Conservation (phyloP, 768 basidiomycete species). For the Amanita exitialis region DNA sequence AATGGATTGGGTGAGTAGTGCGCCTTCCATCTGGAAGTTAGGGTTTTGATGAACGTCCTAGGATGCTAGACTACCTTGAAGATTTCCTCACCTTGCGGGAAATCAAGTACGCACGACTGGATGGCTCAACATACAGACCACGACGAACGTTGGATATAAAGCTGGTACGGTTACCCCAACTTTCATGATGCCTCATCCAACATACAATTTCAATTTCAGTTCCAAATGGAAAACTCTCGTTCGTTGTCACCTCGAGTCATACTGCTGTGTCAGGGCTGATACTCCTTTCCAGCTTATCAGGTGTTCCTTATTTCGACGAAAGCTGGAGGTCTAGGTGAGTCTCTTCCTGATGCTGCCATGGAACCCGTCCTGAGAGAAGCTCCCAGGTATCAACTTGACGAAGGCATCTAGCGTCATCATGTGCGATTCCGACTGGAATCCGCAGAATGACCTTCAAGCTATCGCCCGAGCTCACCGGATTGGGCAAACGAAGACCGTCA, state of each 20-base stretch:
- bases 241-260: slow-evolving; percentile 12
- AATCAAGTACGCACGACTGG: slow-evolving; percentile 51
- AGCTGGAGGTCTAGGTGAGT: slow-evolving; percentile 58
- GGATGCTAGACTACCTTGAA: slow-evolving; percentile 62
- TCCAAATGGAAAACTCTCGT: slow-evolving; percentile 51
- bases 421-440: slow-evolving; percentile 65
- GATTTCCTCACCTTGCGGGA: slow-evolving; percentile 54
- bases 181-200: neutral
- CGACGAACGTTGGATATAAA: slow-evolving; percentile 49
- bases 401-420: slow-evolving; percentile 75
- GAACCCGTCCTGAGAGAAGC: neutral
- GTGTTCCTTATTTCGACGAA: slow-evolving; percentile 64
- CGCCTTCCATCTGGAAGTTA: neutral
- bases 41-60: slow-evolving; percentile 9
- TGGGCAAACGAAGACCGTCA: slow-evolving; percentile 64
- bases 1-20: slow-evolving; percentile 33
- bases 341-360: neutral
- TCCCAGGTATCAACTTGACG: slow-evolving; percentile 70
- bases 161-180: slow-evolving; percentile 25
- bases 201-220: slow-evolving; percentile 19
- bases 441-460: slow-evolving; percentile 76
- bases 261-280: neutral
- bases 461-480: slow-evolving; percentile 81
- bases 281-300: slow-evolving; percentile 36
- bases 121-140: slow-evolving; percentile 43